phyloP scores from a whole-genome alignment of 1,284 basidiomycete genomes.

The Tranzscheliella williamsii region DNA sequence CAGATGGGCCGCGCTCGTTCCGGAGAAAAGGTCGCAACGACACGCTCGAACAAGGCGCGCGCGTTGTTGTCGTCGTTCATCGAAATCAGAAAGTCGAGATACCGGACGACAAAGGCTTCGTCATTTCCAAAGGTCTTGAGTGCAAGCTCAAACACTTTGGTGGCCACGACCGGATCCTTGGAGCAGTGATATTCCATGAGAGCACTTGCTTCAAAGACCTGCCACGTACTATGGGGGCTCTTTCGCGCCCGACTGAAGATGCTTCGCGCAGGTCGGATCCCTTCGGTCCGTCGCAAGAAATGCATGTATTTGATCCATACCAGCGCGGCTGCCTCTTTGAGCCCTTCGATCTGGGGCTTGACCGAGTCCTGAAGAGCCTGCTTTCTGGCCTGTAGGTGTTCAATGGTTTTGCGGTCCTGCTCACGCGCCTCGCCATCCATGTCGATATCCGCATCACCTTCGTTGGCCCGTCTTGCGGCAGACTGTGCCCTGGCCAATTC shows the following conservation, averaged over 20 bases:
- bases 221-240: slow-evolving; percentile 84
- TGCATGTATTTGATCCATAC: slow-evolving; percentile 86
- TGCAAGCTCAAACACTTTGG: slow-evolving; percentile 92
- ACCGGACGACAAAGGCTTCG: slow-evolving; percentile 75
- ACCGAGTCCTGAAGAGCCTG: slow-evolving; percentile 55
- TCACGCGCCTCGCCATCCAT: slow-evolving; percentile 64
- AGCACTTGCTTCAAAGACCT: slow-evolving; percentile 84
- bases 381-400: slow-evolving; percentile 61
- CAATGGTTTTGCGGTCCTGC: slow-evolving; percentile 67
- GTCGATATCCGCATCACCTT: slow-evolving; percentile 60
- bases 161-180: slow-evolving; percentile 81
- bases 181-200: slow-evolving; percentile 95
- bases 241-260: slow-evolving; percentile 84
- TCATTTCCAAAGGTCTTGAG: slow-evolving; percentile 81
- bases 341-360: slow-evolving; percentile 64
- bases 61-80: slow-evolving; percentile 97
- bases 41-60: slow-evolving; percentile 88
- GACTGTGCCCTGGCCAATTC: slow-evolving; percentile 34
- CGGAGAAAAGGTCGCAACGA: slow-evolving; percentile 76
- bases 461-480: slow-evolving; percentile 48
- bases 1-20: slow-evolving; percentile 83
- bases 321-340: slow-evolving; percentile 64
- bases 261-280: slow-evolving; percentile 74
- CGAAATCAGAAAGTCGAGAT: slow-evolving; percentile 88
- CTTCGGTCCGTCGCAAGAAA: slow-evolving; percentile 82